A percentile compares a stretch with the other conserved stretches of the same genome.
Evolutionary conservation across 163 green algal genomes (phyloP).

Genomic region (Chlamydomonas reinhardtii): DNA sequence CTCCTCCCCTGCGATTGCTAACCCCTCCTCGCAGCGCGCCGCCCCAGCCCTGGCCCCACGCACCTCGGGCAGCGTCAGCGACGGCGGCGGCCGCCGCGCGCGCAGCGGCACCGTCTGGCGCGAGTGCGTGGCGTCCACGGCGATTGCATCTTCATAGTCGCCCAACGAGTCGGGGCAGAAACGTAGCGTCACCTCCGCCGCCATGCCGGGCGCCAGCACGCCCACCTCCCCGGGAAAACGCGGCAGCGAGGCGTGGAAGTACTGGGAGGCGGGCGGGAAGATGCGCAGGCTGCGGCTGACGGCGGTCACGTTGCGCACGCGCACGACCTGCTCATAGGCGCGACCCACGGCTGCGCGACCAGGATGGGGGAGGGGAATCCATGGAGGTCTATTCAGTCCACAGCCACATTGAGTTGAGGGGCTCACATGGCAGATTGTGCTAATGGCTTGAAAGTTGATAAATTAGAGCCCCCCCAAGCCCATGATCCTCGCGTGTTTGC

Average conservation of each 20-base stretch:
- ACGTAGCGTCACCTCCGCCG: constrained; percentile 59
- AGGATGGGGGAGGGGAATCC: neutral
- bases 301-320: constrained; percentile 73
- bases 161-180: constrained; percentile 79
- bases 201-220: constrained; percentile 81
- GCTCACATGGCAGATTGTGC: too few relatives aligned
- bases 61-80: constrained; percentile 67
- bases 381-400: too few relatives aligned
- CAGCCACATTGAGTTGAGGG: too few relatives aligned
- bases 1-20: neutral
- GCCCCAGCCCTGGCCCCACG: neutral
- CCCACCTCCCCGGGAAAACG: constrained; percentile 62
- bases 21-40: too few relatives aligned
- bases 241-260: constrained; percentile 77
- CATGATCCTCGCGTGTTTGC: too few relatives aligned
- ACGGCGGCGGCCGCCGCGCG: constrained; percentile 66
- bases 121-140: constrained; percentile 64
- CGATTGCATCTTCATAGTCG: constrained; percentile 75
- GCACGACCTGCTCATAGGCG: constrained; percentile 66
- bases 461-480: too few relatives aligned
- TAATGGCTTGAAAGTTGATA: too few relatives aligned
- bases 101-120: constrained; percentile 69
- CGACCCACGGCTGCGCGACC: constrained; percentile 42
- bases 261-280: constrained; percentile 73
- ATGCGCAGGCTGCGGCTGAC: constrained; percentile 67